Evolutionary conservation across 768 basidiomycete species (phyloP).

Genomic region (Boletus vermiculosoides): DNA sequence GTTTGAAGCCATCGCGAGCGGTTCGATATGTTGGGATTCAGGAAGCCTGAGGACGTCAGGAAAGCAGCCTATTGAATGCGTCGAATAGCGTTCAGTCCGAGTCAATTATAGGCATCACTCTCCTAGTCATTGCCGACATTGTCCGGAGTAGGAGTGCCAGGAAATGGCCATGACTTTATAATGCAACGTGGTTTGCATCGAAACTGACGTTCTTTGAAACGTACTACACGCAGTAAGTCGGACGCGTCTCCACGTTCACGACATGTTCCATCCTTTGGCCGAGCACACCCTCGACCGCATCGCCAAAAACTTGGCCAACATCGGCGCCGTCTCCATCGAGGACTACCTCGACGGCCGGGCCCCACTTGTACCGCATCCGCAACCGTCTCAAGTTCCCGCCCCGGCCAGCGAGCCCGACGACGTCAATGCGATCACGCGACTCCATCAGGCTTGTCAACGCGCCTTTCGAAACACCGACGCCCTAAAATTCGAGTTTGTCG

Average conservation of each 20-base stretch:
- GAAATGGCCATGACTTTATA: too few species aligned
- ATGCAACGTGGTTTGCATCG: background rate
- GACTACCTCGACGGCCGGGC: slow-evolving; percentile 22
- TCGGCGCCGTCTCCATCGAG: slow-evolving; percentile 30
- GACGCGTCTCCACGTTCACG: too few species aligned
- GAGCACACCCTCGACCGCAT: slow-evolving; percentile 19
- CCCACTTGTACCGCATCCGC: background rate
- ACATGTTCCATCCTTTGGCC: background rate
- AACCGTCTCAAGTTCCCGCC: background rate
- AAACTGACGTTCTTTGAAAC: background rate
- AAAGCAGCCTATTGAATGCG: background rate
- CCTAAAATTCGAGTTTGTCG: slow-evolving; percentile 49
- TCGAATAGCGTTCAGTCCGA: background rate
- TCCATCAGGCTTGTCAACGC: slow-evolving; percentile 45
- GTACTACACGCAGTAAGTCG: background rate
- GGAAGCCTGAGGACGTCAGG: background rate
- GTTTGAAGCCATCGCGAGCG: slow-evolving; percentile 8
- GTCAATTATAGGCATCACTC: background rate
- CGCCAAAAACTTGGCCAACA: slow-evolving; percentile 23
- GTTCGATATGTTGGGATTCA: background rate
- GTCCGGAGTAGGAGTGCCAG: too few species aligned
- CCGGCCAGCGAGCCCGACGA: background rate
- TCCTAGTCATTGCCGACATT: background rate
- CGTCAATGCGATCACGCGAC: slow-evolving; percentile 31
- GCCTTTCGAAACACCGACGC: slow-evolving; percentile 41